Percentiles rank a stretch among this genome's conserved stretches.
Evolutionary conservation across 2,329 filamentous ascomycete species (phyloP).

Genomic region (Leptodontidium sp.): DNA sequence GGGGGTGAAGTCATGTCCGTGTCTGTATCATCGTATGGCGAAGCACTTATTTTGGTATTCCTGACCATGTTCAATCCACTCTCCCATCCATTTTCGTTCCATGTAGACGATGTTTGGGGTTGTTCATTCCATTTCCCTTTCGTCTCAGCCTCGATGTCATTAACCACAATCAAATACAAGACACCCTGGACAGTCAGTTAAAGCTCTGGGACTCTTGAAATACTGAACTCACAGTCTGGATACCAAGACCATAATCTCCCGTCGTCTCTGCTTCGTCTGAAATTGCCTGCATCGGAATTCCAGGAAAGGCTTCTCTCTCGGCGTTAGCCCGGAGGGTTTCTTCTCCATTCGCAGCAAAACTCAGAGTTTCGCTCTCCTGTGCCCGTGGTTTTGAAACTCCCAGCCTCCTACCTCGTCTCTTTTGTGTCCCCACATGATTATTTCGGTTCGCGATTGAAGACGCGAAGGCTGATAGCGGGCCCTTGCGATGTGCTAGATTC

Average conservation of each 20-base stretch:
- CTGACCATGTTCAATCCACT: background rate
- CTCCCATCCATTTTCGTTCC: background rate
- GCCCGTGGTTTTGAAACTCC: background rate
- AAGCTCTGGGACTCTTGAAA: too few relatives aligned
- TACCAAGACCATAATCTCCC: background rate
- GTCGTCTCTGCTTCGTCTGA: background rate
- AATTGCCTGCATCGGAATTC: background rate
- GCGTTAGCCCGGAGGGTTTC: too few relatives aligned
- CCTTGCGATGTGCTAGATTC: background rate
- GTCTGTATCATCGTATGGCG: background rate
- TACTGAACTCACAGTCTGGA: background rate
- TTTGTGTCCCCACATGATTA: background rate
- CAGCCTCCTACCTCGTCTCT: background rate
- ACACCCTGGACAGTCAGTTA: background rate
- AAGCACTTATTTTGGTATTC: background rate
- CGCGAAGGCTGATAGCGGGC: conserved; percentile 1
- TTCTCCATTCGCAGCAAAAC: background rate
- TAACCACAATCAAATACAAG: conserved; percentile 6
- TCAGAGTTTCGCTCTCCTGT: background rate
- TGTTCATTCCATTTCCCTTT: background rate
- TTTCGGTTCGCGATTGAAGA: background rate
- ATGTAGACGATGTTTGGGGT: background rate
- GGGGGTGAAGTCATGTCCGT: background rate
- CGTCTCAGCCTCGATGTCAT: background rate
- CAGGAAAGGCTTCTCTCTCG: background rate